Evolutionary conservation across 257 asterid species (phyloP), one percentile per base, ranked within the genome.

Genomic region (Datura wrightii): DNA sequence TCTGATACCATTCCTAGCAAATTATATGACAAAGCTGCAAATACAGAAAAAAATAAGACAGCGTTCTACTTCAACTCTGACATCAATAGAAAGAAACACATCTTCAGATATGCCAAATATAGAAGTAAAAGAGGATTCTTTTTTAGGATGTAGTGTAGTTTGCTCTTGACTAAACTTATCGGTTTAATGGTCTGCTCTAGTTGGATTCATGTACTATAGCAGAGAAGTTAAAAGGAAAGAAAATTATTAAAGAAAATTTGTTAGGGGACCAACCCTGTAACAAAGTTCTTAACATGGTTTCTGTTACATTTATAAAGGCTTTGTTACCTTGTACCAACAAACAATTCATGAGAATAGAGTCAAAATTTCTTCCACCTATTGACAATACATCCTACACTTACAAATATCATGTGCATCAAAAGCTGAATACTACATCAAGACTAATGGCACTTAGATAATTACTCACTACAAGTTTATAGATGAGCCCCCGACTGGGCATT

Each of bases 311-410:
- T 31, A 7, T 31, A 53, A 34, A 76, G 63, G 24, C 41, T 48
- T 76, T 76, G 44, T 54, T 31, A 76, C 15, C 62, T 76, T 74
- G 50, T 76, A 50, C 82, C 82, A 76, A 76, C 82, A 76, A 50
- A 46, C 42, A 50, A 50, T 31, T 76, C 62, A 76, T 14, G 62
- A 76, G 44, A 50, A 50, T 31, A 31, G 19, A 50, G 82, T 50
- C 31, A 76, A 46, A 76, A 50, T 76, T 53, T 76, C 82, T 76
- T 50, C 63, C 62, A 50, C 62, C 19, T 48, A 14, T 7, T 50
- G 82, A 2, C 31, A 31, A 8, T 50, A 50, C 62, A 31, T 24
- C 44, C 50, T 76, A 76, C 11, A 50, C 78, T 67, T 14, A 10
- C 31, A 67, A 67, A 67, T n/a, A 46, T 10, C 24, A 74, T 14